Conservation (phyloP, 2,329 filamentous ascomycete genomes). For the Exophiala dermatitidis region DNA sequence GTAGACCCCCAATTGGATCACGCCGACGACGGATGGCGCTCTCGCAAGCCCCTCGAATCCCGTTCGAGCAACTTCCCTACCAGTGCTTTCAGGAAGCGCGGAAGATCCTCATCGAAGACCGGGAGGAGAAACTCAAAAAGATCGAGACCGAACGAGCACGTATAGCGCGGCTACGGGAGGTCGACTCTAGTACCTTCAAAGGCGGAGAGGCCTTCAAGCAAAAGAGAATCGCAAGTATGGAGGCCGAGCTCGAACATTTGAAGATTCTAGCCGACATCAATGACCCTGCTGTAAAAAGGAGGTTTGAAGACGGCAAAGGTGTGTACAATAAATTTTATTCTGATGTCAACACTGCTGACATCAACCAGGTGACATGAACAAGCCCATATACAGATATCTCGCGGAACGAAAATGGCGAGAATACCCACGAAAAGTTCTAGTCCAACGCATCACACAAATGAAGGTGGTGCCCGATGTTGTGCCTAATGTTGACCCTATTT, state of each 20-base stretch:
- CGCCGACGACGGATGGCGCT: constrained; percentile 72
- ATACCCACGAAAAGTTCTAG: constrained; percentile 69
- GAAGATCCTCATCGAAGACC: constrained; percentile 70
- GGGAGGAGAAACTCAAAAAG: constrained; percentile 67
- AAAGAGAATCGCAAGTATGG: constrained; percentile 61
- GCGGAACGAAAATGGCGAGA: constrained; percentile 81
- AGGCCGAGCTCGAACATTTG: constrained; percentile 63
- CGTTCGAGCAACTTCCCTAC: constrained; percentile 90
- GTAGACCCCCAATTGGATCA: constrained; percentile 70
- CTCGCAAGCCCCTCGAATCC: constrained; percentile 58
- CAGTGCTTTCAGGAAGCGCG: constrained; percentile 97
- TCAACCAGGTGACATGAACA: constrained; percentile 76
- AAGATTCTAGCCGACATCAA: constrained; percentile 93
- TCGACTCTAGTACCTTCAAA: constrained; percentile 49
- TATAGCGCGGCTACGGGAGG: constrained; percentile 60
- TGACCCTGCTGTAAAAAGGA: constrained; percentile 86
- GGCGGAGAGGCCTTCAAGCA: constrained; percentile 62
- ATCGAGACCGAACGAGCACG: constrained; percentile 62
- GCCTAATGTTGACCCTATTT: constrained; percentile 66
- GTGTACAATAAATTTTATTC: constrained; percentile 29
- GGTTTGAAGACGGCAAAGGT: constrained; percentile 88
- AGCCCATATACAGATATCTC: constrained; percentile 89
- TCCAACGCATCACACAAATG: constrained; percentile 82
- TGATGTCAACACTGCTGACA: constrained; percentile 22
- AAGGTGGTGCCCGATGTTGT: constrained; percentile 82